Base-by-base conservation (phyloP, 1,284 basidiomycete genomes). In the Vanrija humicola region DNA sequence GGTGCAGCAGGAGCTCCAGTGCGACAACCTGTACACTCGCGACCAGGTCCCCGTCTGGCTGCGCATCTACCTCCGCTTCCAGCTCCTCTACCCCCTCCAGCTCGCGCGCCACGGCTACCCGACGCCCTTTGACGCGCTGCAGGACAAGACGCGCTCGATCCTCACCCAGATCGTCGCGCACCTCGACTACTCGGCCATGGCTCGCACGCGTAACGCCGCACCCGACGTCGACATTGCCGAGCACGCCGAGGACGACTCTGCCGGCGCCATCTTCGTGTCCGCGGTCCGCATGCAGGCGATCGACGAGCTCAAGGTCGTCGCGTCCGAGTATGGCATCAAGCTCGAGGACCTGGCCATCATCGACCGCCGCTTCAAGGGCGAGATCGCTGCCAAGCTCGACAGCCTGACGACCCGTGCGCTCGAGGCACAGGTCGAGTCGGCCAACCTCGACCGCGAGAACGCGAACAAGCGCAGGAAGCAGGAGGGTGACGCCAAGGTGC, bases 131-230 rank as follows among this genome's bases (percentile, higher is more conserved):
- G 57, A 59, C 39, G 57, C 57, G 19, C 57, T 59, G n/a, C 50
- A 59, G 57, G 57, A 59, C 50, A 59, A 59, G 57, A 55, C 57
- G 7, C 54, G 57, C 45, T 52, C 50, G 15, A 59, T 59, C 18
- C 54, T 59, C 16, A 59, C 57, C 8, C 57, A 59, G 43, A 55
- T 59, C 34, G 45, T 55, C 23, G 57, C 57, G 8, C 54, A 55
- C 44, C 53, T 59, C 47, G 49, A 54, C 44, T 55, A 55, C 47
- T 45, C 50, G 6, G 48, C 46, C 15, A 59, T 59, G 57, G 54
- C 57, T 1, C 46, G 54, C 16, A 48, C 57, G 28, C 57, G 57
- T 23, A 59, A 48, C 16, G 57, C 54, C 12, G 53, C 50, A 0
- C 57, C 57, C 1, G 57, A 59, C n/a, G 45, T 23, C n/a, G 15